A percentile compares a stretch with the other conserved stretches of the same genome.
Evolutionary conservation across 805 yeast genomes (phyloP).

Genomic region (Cyberlindnera galapagoensis): DNA sequence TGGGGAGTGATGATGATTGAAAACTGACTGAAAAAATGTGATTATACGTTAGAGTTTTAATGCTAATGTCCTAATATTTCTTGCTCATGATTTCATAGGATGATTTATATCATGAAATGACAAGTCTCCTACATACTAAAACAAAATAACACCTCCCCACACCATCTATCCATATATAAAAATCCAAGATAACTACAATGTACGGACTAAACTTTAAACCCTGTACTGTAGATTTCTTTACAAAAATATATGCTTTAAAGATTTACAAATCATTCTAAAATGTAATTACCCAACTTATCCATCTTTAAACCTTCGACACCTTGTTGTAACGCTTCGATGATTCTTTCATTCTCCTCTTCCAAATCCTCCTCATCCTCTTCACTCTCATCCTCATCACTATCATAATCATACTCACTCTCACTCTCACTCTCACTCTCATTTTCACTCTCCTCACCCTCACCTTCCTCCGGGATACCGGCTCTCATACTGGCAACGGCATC

Average conservation of each 20-base stretch:
- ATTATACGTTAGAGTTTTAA: too few relatives aligned
- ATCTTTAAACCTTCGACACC: slow-evolving; percentile 65
- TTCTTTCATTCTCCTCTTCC: slow-evolving; percentile 52
- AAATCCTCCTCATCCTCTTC: slow-evolving; percentile 39
- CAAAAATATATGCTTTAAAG: slow-evolving; percentile 2
- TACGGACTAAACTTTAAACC: too few relatives aligned
- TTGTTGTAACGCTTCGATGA: slow-evolving; percentile 59
- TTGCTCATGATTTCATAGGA: too few relatives aligned
- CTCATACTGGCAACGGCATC: slow-evolving; percentile 67
- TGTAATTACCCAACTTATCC: slow-evolving; percentile 81
- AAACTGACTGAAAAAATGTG: neutral
- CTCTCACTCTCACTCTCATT: slow-evolving; percentile 37
- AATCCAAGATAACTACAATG: too few relatives aligned
- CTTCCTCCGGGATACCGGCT: slow-evolving; percentile 30
- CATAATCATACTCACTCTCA: slow-evolving; percentile 32
- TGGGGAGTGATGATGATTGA: slow-evolving; percentile 14
- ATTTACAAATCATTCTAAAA: slow-evolving; percentile 42
- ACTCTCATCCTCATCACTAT: slow-evolving; percentile 23
- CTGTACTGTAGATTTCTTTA: neutral
- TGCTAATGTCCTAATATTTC: too few relatives aligned
- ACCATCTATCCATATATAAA: too few relatives aligned
- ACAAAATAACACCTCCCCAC: too few relatives aligned
- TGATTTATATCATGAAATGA: neutral
- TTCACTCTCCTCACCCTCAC: slow-evolving; percentile 20
- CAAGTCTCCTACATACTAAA: too few relatives aligned